Base-by-base conservation (phyloP, 805 yeast genomes). In the Candida insectalens region DNA sequence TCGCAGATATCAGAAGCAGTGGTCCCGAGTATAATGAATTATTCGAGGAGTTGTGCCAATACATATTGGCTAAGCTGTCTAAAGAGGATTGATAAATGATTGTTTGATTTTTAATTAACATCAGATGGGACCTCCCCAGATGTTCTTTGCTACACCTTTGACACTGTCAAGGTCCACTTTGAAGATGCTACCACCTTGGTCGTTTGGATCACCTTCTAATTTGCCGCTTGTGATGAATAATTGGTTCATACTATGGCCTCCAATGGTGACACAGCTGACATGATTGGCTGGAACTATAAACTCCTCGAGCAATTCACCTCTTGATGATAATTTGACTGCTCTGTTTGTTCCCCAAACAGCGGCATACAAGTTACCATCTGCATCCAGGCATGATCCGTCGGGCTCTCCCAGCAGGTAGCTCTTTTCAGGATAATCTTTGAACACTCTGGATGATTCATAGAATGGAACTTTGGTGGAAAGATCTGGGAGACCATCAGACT, bases 381-480 rank as follows among this genome's bases (percentile, higher is more conserved):
- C 55, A 27, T 81, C 73, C 42, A 81, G 57, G 18, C 77, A 62
- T 42, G 81, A 65, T 15, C 96, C 96, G 53, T 87, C 96, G 0
- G 95, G 95, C 44, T 76, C 92, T 6, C 77, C 71, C 4, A 57
- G 49, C 14, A 47, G 54, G 17, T 38, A 28, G 9, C 17, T 17
- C 16, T 31, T 25, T 30, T 57, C 44, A n/a, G 34, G 30, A 10
- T 34, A 22, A 10, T 31, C 36, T 25, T 36, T 34, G 38, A 43
- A 40, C 9, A 42, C 17, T 19, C 39, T 32, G 2, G 33, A 18
- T 19, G 65, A 45, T 12, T 63, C 55, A 33, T 74, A 57, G 40
- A 64, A 64, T 16, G 51, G 50, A n/a, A 46, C 38, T 36, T 58
- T 59, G 33, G 68, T 65, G 19, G 58, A 42, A 25, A 59, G 29